phyloP scores from a whole-genome alignment of 805 yeast species.

The Ogataea angusta region DNA sequence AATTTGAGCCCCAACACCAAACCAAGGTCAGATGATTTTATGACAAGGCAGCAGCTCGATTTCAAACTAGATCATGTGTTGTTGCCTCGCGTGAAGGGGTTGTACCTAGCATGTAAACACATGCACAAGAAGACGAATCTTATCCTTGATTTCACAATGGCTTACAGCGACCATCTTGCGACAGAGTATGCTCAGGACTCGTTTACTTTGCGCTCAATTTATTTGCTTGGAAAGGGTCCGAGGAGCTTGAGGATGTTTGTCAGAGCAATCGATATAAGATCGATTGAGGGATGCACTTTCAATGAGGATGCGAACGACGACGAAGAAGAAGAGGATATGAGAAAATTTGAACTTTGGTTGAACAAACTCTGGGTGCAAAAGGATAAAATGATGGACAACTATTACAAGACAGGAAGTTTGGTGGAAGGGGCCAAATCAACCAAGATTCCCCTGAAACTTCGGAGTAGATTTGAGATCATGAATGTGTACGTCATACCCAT shows the following conservation, averaged over 20 bases:
- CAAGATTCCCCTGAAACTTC: conserved; percentile 22
- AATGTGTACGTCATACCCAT: conserved; percentile 29
- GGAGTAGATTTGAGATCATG: conserved; percentile 23
- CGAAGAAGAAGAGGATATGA: conserved; percentile 38
- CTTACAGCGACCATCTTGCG: conserved; percentile 65
- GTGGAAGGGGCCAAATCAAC: conserved; percentile 24
- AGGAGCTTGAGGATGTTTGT: conserved; percentile 60
- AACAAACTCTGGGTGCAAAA: conserved; percentile 70
- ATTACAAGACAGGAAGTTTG: conserved; percentile 55
- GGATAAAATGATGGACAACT: conserved; percentile 65
- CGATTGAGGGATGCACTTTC: conserved; percentile 29
- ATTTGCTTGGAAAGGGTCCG: conserved; percentile 72
- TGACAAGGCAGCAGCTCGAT: conserved; percentile 46
- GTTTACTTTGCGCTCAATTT: conserved; percentile 62
- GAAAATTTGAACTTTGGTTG: conserved; percentile 72
- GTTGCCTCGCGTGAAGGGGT: conserved; percentile 81
- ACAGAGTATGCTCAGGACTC: conserved; percentile 73
- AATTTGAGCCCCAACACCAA: conserved; percentile 69
- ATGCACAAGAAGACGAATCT: conserved; percentile 51
- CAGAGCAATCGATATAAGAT: conserved; percentile 46
- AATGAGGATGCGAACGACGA: conserved; percentile 44
- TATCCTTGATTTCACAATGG: conserved; percentile 81
- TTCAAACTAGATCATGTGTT: conserved; percentile 56
- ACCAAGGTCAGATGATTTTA: conserved; percentile 53
- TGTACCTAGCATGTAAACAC: conserved; percentile 59